Percentiles rank a stretch among this genome's conserved stretches.
phyloP scores from a whole-genome alignment of 129 eudicot species.

The Scalesia atractyloides region DNA sequence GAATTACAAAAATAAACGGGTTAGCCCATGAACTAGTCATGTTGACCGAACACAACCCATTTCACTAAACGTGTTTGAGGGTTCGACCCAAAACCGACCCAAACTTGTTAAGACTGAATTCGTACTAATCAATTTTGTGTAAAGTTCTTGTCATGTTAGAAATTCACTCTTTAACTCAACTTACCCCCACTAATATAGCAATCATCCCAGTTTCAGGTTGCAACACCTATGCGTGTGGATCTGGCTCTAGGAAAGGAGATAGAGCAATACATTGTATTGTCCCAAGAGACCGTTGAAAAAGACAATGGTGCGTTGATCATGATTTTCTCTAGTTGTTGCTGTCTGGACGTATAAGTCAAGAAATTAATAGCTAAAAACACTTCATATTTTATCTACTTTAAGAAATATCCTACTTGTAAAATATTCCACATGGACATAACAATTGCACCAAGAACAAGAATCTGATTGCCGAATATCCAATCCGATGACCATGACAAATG shows the following conservation, averaged over 20 bases:
- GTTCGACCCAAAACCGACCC: no score
- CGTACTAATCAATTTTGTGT: no score
- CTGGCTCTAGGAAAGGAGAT: conserved; percentile 16
- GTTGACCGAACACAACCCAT: no score
- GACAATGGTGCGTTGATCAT: conserved; percentile 25
- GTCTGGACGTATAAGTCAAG: conserved; percentile 13
- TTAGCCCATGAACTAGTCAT: no score
- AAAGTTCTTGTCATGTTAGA: no score
- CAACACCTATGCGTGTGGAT: conserved; percentile 24
- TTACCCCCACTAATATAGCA: conserved; percentile 24
- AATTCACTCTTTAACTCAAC: neutral
- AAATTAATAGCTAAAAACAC: conserved; percentile 4
- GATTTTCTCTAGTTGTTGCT: conserved; percentile 24
- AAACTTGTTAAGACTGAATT: no score
- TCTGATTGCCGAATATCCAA: conserved; percentile 50
- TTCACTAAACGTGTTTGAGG: no score
- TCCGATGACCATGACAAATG: conserved; percentile 26
- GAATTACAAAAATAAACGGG: no score
- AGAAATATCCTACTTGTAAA: conserved; percentile 38
- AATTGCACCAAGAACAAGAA: conserved; percentile 31
- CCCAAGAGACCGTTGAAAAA: conserved; percentile 22
- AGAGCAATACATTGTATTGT: conserved; percentile 13
- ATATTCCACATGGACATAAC: conserved; percentile 40
- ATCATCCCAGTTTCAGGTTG: conserved; percentile 17
- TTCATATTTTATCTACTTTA: neutral